Evolutionary conservation across 192 early-diverging fungal species (phyloP).

Genomic region (Coemansia erecta): DNA sequence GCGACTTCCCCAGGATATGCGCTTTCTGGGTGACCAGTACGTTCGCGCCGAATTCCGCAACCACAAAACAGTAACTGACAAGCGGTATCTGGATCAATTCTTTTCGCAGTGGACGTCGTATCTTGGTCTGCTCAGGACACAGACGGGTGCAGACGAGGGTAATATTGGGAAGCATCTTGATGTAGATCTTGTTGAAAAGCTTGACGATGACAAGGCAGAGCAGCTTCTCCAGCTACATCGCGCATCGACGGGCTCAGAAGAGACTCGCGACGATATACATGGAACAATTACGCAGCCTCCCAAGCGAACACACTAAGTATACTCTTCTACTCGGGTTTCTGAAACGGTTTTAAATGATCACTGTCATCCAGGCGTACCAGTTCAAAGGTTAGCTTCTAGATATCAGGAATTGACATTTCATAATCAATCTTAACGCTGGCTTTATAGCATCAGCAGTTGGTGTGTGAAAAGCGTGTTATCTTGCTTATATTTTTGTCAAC

Average conservation of each 20-base stretch:
- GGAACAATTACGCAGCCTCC: too few species aligned
- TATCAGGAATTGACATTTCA: too few species aligned
- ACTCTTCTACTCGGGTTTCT: too few species aligned
- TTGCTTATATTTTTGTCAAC: too few species aligned
- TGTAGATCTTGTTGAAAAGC: slow-evolving; percentile 22
- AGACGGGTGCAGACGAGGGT: slow-evolving; percentile 9
- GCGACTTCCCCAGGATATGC: slow-evolving; percentile 40
- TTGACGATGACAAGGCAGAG: slow-evolving; percentile 53
- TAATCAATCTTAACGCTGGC: too few species aligned
- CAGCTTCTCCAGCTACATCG: slow-evolving; percentile 49
- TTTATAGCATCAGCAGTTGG: too few species aligned
- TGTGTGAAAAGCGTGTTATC: too few species aligned
- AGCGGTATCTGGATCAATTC: slow-evolving; percentile 38
- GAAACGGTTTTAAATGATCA: too few species aligned
- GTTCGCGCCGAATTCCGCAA: slow-evolving; percentile 49
- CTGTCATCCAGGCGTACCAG: too few species aligned
- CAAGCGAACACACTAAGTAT: too few species aligned
- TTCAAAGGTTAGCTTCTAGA: too few species aligned
- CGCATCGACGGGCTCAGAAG: slow-evolving; percentile 15
- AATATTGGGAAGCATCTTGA: slow-evolving; percentile 38
- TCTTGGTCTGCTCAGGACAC: slow-evolving; percentile 22
- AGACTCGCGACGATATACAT: background rate
- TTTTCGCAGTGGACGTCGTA: slow-evolving; percentile 48
- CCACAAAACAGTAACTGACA: slow-evolving; percentile 40
- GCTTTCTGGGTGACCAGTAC: slow-evolving; percentile 55